Base-by-base conservation (phyloP, 495 filamentous ascomycete species). In the Aspergillus biplanus region DNA sequence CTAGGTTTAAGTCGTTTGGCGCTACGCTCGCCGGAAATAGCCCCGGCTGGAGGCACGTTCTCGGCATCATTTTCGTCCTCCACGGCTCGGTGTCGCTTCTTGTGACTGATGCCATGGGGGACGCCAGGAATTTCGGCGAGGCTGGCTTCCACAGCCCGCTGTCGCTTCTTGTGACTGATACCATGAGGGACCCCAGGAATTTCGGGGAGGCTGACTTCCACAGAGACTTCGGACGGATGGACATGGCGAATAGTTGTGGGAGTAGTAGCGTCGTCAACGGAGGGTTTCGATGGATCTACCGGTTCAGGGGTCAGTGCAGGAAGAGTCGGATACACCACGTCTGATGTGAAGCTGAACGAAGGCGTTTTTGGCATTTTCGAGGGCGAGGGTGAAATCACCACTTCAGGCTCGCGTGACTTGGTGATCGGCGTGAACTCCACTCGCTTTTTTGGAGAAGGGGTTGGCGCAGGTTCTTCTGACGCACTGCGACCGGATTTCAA, bases 151-250 rank as follows among this genome's bases (percentile, higher is more conserved):
- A 78, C 75, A 12, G 75, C 78, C 33, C 84, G 82, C 59, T 82
- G 80, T 67, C 89, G 82, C 78, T 92, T 92, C 80, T 93, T 91
- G 76, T 89, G 91, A 5, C 75, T 69, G 69, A 93, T 86, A 37
- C 90, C 90, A 67, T 92, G 89, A 6, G 88, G 82, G 35, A 90
- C 78, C 11, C 84, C 76, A 0, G 73, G 71, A 44, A 82, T 69
- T 6, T 77, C 73, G 7, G 73, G 70, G 55, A 72, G 62, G 11
- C 27, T 52, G 35, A 58, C 56, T 53, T 71, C 67, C n/a, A 55
- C 54, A 53, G 65, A 44, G 1, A 37, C 65, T 16, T 67, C 67
- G 1, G 80, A 79, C 5, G 69, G 67, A 42, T 74, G 75, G 32
- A 80, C 72, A n/a, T 71, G 72, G 13, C 75, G 78, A 57, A 82